phyloP scores from a whole-genome alignment of 2,329 filamentous ascomycete genomes.

The Leptographium procerum region DNA sequence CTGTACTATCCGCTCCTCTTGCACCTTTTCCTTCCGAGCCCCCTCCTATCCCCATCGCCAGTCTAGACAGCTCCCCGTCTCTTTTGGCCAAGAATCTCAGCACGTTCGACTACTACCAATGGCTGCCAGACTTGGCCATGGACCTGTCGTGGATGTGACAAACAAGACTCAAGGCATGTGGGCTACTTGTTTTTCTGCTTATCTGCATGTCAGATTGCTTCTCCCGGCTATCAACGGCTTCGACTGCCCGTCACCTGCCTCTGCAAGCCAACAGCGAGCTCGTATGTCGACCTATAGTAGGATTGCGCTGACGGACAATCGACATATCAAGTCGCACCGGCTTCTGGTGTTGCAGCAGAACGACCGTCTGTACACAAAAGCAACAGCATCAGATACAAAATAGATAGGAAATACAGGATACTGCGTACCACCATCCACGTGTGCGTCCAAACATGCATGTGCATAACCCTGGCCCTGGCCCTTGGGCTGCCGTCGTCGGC shows the following conservation, averaged over 20 bases:
- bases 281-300: neutral
- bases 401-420: no score
- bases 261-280: neutral
- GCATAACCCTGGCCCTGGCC: neutral
- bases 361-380: neutral
- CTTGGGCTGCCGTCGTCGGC: neutral
- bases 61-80: neutral
- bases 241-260: neutral
- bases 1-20: neutral
- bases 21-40: neutral
- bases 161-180: no score
- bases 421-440: neutral
- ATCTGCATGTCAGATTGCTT: neutral
- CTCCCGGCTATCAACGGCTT: neutral
- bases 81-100: neutral
- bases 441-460: neutral
- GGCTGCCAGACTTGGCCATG: neutral
- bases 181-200: no score
- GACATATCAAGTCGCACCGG: neutral
- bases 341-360: neutral
- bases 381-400: neutral
- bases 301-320: neutral
- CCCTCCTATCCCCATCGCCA: neutral
- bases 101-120: neutral
- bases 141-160: neutral